Percentiles rank a stretch among this genome's conserved stretches.
phyloP scores from a whole-genome alignment of 2,329 filamentous ascomycete genomes.

The Monosporascus sp. region DNA sequence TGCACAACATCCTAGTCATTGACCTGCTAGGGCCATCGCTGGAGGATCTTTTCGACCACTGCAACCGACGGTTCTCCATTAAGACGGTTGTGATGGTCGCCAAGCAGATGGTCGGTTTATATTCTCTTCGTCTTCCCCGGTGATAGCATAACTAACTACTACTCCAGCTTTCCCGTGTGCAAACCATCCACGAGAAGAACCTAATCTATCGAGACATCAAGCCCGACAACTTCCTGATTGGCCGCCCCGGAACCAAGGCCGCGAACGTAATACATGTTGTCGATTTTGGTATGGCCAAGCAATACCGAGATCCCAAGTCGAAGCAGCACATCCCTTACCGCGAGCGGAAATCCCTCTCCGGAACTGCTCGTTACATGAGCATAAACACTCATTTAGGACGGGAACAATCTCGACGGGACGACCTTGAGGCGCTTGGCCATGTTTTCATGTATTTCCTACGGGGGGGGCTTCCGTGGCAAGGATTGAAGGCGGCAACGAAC shows the following conservation, averaged over 20 bases:
- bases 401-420: constrained; percentile 92
- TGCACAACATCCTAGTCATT: constrained; percentile 98
- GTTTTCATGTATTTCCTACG: constrained; percentile 72
- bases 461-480: constrained; percentile 68
- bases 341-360: constrained; percentile 93
- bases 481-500: constrained; percentile 67
- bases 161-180: constrained; percentile 76
- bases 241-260: constrained; percentile 84
- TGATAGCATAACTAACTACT: constrained; percentile 19
- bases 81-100: constrained; percentile 99
- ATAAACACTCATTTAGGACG: constrained; percentile 98
- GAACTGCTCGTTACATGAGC: constrained; percentile 97
- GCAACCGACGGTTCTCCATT: constrained; percentile 87
- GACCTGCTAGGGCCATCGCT: constrained; percentile 91
- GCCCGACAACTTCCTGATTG: constrained; percentile 98
- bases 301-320: constrained; percentile 97
- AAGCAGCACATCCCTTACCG: constrained; percentile 98
- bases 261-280: constrained; percentile 98
- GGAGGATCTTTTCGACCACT: constrained; percentile 96
- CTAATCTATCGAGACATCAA: constrained; percentile 99
- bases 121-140: background rate
- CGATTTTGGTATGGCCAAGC: constrained; percentile 99
- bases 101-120: constrained; percentile 79
- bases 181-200: constrained; percentile 96
- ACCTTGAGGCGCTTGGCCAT: constrained; percentile 80